phyloP scores from a whole-genome alignment of 306 rosid species.

The Malus asiatica region DNA sequence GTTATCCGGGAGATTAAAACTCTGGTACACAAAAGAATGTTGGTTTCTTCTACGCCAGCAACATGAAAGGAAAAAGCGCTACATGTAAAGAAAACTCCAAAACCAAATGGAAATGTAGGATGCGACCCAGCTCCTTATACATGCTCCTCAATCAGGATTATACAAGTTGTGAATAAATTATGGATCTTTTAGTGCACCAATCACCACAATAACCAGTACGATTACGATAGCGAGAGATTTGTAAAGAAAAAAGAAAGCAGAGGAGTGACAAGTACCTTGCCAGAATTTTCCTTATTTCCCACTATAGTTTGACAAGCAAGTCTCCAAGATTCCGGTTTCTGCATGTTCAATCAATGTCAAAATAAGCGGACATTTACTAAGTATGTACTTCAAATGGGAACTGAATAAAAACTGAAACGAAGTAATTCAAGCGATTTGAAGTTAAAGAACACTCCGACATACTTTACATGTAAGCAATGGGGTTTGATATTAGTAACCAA shows the following conservation, averaged over 20 bases:
- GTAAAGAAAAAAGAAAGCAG: not conserved
- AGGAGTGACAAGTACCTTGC: slow-evolving; percentile 59
- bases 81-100: not conserved
- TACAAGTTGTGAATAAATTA: not conserved
- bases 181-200: too few species aligned
- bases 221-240: not conserved
- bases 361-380: not conserved
- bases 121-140: too few species aligned
- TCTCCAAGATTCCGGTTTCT: slow-evolving; percentile 97
- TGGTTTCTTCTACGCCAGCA: too few species aligned
- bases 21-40: too few species aligned
- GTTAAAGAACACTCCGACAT: not conserved
- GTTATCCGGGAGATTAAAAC: not conserved
- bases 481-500: too few species aligned
- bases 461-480: not conserved
- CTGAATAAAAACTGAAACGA: not conserved
- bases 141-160: too few species aligned
- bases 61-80: not conserved
- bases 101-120: too few species aligned
- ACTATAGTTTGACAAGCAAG: slow-evolving; percentile 96
- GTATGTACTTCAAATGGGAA: not conserved
- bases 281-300: slow-evolving; percentile 82
- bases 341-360: slow-evolving; percentile 13
- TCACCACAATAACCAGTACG: not conserved
- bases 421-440: not conserved